Evolutionary conservation across 176 grass and related monocot species (phyloP).

Genomic region (Musa beccarii): DNA sequence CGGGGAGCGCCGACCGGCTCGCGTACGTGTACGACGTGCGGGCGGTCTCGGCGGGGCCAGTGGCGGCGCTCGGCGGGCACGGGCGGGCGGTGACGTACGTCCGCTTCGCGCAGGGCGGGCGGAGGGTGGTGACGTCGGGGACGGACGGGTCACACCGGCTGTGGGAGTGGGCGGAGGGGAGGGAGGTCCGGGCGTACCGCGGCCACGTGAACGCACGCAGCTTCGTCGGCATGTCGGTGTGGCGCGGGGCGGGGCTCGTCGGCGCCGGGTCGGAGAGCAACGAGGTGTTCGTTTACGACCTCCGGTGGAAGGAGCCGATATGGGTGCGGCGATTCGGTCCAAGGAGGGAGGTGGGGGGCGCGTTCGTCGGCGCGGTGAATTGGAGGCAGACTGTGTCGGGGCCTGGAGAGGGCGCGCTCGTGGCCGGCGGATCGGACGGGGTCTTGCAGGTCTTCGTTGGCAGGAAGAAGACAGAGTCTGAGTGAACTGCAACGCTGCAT

Average conservation of each 20-base stretch:
- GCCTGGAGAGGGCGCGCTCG: neutral
- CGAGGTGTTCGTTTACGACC: slow-evolving; percentile 91
- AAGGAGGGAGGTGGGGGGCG: neutral
- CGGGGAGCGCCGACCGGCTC: slow-evolving; percentile 61
- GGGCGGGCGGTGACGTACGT: slow-evolving; percentile 69
- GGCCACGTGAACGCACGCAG: slow-evolving; percentile 71
- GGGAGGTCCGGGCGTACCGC: slow-evolving; percentile 56
- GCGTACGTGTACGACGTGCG: slow-evolving; percentile 71
- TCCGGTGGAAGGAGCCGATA: slow-evolving; percentile 65
- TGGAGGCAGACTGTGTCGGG: slow-evolving; percentile 10
- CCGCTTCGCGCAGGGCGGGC: slow-evolving; percentile 34
- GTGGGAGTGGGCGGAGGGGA: slow-evolving; percentile 45
- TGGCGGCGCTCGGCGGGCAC: slow-evolving; percentile 53
- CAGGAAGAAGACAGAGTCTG: neutral
- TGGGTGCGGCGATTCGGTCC: slow-evolving; percentile 47
- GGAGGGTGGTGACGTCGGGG: slow-evolving; percentile 62
- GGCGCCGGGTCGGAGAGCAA: slow-evolving; percentile 78
- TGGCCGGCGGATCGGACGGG: slow-evolving; percentile 9
- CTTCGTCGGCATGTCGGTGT: slow-evolving; percentile 90
- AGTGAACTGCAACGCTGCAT: neutral
- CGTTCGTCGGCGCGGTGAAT: slow-evolving; percentile 28
- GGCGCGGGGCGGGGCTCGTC: slow-evolving; percentile 44
- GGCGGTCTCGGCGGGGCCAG: slow-evolving; percentile 41
- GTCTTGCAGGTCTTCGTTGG: neutral
- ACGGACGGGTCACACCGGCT: slow-evolving; percentile 67